Base-by-base conservation (phyloP, 257 asterid species). In the Rauvolfia tetraphylla region DNA sequence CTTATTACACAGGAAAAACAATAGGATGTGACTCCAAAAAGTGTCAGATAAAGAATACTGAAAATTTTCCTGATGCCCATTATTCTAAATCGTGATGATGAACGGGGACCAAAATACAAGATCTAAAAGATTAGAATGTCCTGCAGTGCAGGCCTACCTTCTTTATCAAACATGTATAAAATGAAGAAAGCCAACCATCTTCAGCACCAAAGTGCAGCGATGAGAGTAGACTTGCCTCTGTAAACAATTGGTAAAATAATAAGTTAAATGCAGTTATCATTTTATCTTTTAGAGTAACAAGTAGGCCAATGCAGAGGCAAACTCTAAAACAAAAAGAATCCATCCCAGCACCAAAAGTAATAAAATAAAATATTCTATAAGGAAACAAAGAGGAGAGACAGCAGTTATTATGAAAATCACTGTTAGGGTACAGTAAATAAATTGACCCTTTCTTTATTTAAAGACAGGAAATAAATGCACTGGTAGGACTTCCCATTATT, bases 161-260 rank as follows among this genome's bases (percentile, higher is more conserved):
- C 88, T 95, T 95, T 80, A 90, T 73, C 85, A 95, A 80, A 85
- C 99, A 95, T 79, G 97, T 86, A 78, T 95, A 95, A 80, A 93
- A 95, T 81, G 98, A 95, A 79, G 97, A 90, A 17, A 95, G 95
- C 99, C 99, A 95, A 75, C 92, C 88, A 80, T 92, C 99, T 85
- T 93, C 97, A 48, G 98, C 84, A 77, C 92, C 86, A 79, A 90
- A 93, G 61, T 90, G 95, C 88, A 95, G 83, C 14, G 89, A 77
- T 18, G 91, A 85, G 66, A 95, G 89, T 75, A 95, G 88, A 76
- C 75, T 84, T 84, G 85, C 81, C 91, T 95, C 99, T 95, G 87
- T 72, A 87, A 85, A 80, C 69, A 22, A 73, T 63, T 62, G 76
- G 78, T 79, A 63, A 70, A 69, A 57, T 33, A 31, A 29, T 20